phyloP scores from a whole-genome alignment of 2,329 filamentous ascomycete genomes.

The Sarocladium brachiariae region DNA sequence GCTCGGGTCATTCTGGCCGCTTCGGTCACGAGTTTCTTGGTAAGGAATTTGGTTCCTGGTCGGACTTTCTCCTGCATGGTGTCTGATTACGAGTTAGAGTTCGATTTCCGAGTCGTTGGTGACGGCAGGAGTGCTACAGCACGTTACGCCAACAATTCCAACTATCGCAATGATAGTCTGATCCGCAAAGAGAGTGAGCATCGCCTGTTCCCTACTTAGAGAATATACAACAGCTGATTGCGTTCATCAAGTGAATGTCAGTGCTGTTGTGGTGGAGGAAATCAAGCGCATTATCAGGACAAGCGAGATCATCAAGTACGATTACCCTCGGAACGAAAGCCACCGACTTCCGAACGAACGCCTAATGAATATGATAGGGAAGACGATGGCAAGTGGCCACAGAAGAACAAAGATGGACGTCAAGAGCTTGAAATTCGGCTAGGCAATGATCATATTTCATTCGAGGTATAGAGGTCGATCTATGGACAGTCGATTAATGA shows the following conservation, averaged over 20 bases:
- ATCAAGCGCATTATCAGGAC: conserved; percentile 96
- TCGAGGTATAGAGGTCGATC: conserved; percentile 79
- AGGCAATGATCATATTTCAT: conserved; percentile 93
- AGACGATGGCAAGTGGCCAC: conserved; percentile 97
- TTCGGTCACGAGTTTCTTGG: conserved; percentile 98
- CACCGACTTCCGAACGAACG: background rate
- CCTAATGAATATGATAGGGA: conserved; percentile 51
- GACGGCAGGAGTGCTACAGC: conserved; percentile 91
- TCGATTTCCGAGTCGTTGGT: conserved; percentile 87
- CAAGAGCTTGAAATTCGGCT: conserved; percentile 94
- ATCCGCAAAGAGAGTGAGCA: conserved; percentile 98
- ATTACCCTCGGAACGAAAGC: background rate
- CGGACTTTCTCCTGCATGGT: background rate
- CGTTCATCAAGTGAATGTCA: conserved; percentile 74
- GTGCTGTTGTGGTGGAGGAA: conserved; percentile 80
- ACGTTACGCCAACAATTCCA: conserved; percentile 98
- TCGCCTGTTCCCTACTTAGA: background rate
- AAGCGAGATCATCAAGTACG: conserved; percentile 93
- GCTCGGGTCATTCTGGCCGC: conserved; percentile 93
- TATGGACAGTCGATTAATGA: too few relatives aligned
- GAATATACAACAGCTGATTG: background rate
- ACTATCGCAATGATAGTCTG: conserved; percentile 96
- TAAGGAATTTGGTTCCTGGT: conserved; percentile 32
- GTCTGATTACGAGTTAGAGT: conserved; percentile 53
- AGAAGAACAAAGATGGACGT: conserved; percentile 97